Evolutionary conservation across 2,329 filamentous ascomycete species (phyloP), one percentile per base, ranked within the genome.

Genomic region (Aureobasidium sp.): DNA sequence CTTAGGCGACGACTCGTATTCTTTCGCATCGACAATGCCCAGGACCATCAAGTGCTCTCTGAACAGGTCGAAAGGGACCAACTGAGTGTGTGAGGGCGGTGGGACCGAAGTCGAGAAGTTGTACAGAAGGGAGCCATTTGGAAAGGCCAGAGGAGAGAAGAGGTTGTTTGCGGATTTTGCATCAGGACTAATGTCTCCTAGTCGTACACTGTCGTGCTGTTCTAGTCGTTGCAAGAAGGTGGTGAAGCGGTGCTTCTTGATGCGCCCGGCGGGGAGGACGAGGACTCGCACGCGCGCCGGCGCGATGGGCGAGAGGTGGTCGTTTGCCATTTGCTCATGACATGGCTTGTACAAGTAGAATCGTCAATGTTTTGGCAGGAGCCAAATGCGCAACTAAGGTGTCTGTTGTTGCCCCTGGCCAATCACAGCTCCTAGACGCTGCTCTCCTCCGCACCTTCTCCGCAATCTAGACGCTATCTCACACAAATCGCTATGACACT

Each of bases 121-220:
- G 80, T 94, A 97, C 68, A 97, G 82, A 64, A 97, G 88, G 69
- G 87, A 86, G 64, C 93, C 93, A 67, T 86, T 84, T 11, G 91
- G 91, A 74, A 94, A 96, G 14, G 89, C 90, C 69, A 94, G 79
- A 44, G 93, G 93, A 62, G 91, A 96, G 76, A 97, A 97, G 86
- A 94, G 92, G 75, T 91, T 96, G 80, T 89, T 86, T 74, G 95
- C 89, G 61, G 91, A 89, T 67, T 90, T 85, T 72, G 84, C 81
- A 82, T 96, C 90, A 70, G 91, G 86, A 73, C 84, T 94, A 74
- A 96, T 85, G 75, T 96, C 91, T 70, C 90, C 87, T 67, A 97
- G 82, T 64, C 89, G 86, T 68, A 97, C 85, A 67, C 92, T 84
- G 82, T 89, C 86, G 74, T 96, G 89, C 66, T 83, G 79, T 71